phyloP scores from a whole-genome alignment of 176 grass and related monocot species.

The Triticum timopheevii region DNA sequence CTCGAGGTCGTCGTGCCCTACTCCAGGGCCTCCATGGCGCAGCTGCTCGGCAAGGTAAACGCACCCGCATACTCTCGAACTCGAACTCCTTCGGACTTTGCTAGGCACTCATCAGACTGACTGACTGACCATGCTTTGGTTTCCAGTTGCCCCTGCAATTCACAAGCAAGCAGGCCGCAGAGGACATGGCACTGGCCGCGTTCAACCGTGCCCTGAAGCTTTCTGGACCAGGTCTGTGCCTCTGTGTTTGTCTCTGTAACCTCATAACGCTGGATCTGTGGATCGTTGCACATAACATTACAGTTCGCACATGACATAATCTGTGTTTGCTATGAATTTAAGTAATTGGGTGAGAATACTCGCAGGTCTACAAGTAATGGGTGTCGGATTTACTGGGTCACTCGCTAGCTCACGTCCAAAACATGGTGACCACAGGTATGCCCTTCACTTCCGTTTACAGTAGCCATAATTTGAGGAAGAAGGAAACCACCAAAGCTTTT shows the following conservation, averaged over 20 bases:
- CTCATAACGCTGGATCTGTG: not conserved
- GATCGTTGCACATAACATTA: not conserved
- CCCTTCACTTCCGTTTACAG: not conserved
- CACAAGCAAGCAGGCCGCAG: conserved; percentile 66
- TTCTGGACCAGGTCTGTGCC: conserved; percentile 65
- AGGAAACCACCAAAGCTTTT: not conserved
- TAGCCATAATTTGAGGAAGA: not conserved
- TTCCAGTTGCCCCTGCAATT: conserved; percentile 77
- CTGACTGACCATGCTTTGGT: not conserved
- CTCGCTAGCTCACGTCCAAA: conserved; percentile 76
- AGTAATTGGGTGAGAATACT: not conserved
- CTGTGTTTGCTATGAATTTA: not conserved
- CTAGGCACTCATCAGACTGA: not conserved
- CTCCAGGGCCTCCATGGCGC: conserved; percentile 70
- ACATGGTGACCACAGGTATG: conserved; percentile 83
- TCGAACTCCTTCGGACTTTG: not conserved
- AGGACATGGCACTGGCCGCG: conserved; percentile 81
- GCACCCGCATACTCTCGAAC: not conserved
- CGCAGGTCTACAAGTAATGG: conserved; percentile 70
- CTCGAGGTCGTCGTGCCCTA: conserved; percentile 95
- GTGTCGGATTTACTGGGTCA: conserved; percentile 90
- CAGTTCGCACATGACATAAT: not conserved
- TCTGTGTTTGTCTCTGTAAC: not conserved
- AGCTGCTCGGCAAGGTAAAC: conserved; percentile 84
- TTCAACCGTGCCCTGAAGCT: conserved; percentile 89